Conservation (phyloP, 148 eudicot genomes). For the Chenopodium album region DNA sequence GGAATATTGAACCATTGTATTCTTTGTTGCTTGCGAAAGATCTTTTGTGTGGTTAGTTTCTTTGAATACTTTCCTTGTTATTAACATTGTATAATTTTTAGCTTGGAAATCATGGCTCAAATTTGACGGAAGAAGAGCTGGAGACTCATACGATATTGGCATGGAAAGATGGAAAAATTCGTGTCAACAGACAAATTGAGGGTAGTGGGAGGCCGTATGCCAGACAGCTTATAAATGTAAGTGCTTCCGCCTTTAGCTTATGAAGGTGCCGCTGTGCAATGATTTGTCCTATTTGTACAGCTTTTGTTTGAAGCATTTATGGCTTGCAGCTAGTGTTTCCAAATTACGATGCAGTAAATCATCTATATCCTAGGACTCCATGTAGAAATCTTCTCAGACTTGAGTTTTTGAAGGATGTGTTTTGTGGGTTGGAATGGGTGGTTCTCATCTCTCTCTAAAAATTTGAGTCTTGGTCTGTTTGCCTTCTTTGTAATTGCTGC, state of each 20-base stretch:
- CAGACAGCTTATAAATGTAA: conserved; percentile 63
- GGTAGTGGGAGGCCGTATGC: conserved; percentile 42
- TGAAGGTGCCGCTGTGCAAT: neutral
- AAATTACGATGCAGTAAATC: neutral
- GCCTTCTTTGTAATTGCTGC: neutral
- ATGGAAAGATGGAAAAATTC: conserved; percentile 79
- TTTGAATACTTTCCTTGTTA: neutral
- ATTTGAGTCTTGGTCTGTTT: neutral
- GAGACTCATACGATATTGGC: conserved; percentile 88
- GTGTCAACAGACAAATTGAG: conserved; percentile 49
- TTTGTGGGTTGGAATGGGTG: neutral
- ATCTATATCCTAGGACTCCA: neutral
- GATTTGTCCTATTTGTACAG: neutral
- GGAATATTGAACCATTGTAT: neutral
- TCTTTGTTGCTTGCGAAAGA: neutral
- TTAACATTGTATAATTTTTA: conserved; percentile 18
- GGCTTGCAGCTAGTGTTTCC: conserved; percentile 6
- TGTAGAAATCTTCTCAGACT: neutral
- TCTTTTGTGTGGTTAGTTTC: neutral
- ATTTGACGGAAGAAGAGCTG: conserved; percentile 82
- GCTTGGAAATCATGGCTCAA: conserved; percentile 86
- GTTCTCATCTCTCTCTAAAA: neutral
- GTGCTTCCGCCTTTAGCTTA: conserved; percentile 27
- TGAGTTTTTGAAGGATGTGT: neutral
- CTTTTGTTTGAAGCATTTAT: conserved; percentile 8